Evolutionary conservation across 495 filamentous ascomycete species (phyloP).

Genomic region (Annulohypoxylon nitens): DNA sequence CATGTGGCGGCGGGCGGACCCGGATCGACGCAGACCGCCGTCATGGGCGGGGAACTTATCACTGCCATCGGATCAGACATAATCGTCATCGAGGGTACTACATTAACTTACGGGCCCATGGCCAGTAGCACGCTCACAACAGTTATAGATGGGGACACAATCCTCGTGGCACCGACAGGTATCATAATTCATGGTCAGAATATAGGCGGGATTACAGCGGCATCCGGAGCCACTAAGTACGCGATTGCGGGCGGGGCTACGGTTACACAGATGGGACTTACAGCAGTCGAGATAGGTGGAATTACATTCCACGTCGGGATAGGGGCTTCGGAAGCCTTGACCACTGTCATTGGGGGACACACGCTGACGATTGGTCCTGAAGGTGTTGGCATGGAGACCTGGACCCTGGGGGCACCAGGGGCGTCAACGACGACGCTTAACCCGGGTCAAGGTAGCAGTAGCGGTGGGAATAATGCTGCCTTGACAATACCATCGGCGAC

Average conservation of each 20-base stretch:
- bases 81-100: conserved; percentile 59
- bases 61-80: conserved; percentile 60
- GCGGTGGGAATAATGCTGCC: conserved; percentile 26
- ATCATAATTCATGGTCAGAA: conserved; percentile 57
- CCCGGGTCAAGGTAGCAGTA: conserved; percentile 33
- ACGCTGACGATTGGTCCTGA: conserved; percentile 57
- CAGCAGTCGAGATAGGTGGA: conserved; percentile 63
- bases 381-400: conserved; percentile 59
- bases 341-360: conserved; percentile 58
- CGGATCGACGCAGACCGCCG: conserved; percentile 57
- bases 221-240: conserved; percentile 54
- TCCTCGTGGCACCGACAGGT: conserved; percentile 63
- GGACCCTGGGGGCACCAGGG: conserved; percentile 60
- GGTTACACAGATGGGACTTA: conserved; percentile 62
- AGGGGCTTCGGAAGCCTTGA: conserved; percentile 51
- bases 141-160: conserved; percentile 57
- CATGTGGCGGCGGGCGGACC: conserved; percentile 43
- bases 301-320: conserved; percentile 60
- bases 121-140: conserved; percentile 51
- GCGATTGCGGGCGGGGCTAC: conserved; percentile 63
- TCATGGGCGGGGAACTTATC: conserved; percentile 61
- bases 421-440: conserved; percentile 57
- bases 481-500: conserved; percentile 41
- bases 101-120: conserved; percentile 56
- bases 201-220: conserved; percentile 54